Base-by-base conservation (phyloP, 75 land plant species). In the Picea glauca region DNA sequence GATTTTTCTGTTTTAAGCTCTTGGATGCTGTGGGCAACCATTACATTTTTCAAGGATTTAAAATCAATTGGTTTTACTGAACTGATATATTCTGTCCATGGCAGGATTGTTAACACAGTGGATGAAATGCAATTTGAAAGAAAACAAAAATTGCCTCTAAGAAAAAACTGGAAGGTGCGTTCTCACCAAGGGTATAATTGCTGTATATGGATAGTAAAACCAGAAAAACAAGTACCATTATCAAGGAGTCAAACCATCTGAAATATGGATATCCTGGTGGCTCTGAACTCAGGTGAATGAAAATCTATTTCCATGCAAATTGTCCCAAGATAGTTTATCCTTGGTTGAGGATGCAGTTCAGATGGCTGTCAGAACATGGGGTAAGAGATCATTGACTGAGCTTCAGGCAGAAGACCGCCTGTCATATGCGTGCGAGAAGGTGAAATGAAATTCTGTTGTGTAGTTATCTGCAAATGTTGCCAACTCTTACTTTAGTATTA, bases 341-440 rank as follows among this genome's bases (percentile, higher is more conserved):
- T 85, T 93, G 77, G 89, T 91, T 26, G 91, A 93, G 56, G 93
- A 93, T 78, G 99, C 98, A 60, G 99, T 95, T 38, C 78, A 90
- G 50, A 81, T 85, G 76, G 98, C 99, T 77, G 94, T 90, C 67
- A 83, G 88, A 82, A 73, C 91, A 5, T 98, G 98, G 99, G 99
- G 99, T 15, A 75, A 87, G 79, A 95, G 85, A 79, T 85, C 93
- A 56, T 82, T 95, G 76, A 80, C 94, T 58, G 98, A 95, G 85
- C 94, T 95, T 87, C 98, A 93, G 84, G 99, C 94, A 62, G 99
- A 98, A 78, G 98, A 98, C 58, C 84, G 96, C 20, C 89, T 98
- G 57, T 98, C 99, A 50, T 98, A 95, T 88, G 89, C 96, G 66
- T 98, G 96, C 82, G 99, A 98, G 73, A 91, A 93, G 93, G 99